These are phyloP conservation scores for Cladophialophora chaetospira DNA, from an alignment of 2,329 filamentous ascomycete genomes.

Conservation along the genomic window DNA sequence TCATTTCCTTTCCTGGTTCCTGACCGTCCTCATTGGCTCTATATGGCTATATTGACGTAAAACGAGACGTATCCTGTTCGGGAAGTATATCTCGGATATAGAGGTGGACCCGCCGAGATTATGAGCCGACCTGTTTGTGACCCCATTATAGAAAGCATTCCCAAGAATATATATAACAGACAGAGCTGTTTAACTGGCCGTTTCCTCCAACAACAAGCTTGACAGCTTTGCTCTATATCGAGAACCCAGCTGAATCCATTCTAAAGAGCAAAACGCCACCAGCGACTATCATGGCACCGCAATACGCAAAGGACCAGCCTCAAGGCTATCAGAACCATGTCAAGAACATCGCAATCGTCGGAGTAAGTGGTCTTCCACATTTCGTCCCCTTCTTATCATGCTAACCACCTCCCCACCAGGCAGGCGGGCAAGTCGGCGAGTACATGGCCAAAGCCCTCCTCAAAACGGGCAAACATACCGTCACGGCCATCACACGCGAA, in stretches of 20 bases:
- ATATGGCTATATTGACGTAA: no score
- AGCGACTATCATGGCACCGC: conserved; percentile 4
- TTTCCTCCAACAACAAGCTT: no score
- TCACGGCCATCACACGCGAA: conserved; percentile 56
- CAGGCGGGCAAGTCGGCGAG: conserved; percentile 55
- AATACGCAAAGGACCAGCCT: conserved; percentile 46
- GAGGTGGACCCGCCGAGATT: not conserved
- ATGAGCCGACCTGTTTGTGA: not conserved
- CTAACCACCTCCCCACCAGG: conserved; percentile 20
- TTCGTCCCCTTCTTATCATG: conserved; percentile 38
- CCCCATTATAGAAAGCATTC: not conserved
- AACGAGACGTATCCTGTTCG: not conserved
- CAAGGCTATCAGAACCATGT: conserved; percentile 43
- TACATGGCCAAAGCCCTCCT: conserved; percentile 44
- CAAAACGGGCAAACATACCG: conserved; percentile 51
- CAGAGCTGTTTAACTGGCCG: no score
- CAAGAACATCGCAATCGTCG: conserved; percentile 44
- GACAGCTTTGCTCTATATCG: no score
- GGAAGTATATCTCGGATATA: conserved; percentile 9
- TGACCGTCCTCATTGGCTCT: no score
- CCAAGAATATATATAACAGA: not conserved
- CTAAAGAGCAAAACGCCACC: not conserved
- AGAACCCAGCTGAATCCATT: no score
- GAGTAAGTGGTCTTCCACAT: conserved; percentile 39
- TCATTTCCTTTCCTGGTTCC: no score